These are phyloP conservation scores for Pythium rhizo-oryzae DNA, from an alignment of 352 stramenopile genomes.

Conservation along the genomic window DNA sequence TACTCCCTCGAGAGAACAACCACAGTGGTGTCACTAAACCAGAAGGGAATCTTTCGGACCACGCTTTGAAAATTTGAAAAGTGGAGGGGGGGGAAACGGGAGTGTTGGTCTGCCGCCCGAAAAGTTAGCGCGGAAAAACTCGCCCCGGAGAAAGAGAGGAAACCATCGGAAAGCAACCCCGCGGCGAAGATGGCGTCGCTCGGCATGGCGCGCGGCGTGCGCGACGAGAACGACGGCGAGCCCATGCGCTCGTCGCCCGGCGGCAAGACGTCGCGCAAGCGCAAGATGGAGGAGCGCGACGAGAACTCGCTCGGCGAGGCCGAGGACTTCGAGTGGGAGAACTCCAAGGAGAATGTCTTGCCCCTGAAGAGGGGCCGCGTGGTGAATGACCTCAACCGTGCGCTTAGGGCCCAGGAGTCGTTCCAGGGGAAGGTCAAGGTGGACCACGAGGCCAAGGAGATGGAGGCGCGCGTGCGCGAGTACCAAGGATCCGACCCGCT, in stretches of 20 bases:
- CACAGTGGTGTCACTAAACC: not conserved
- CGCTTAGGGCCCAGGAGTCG: conserved; percentile 61
- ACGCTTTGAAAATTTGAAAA: conserved; percentile 21
- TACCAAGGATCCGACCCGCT: conserved; percentile 75
- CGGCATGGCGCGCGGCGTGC: conserved; percentile 10
- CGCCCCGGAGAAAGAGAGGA: not conserved
- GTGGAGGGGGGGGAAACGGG: conserved; percentile 8
- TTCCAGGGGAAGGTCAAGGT: conserved; percentile 64
- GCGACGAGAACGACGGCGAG: conserved; percentile 31
- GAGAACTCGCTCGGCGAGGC: conserved; percentile 27
- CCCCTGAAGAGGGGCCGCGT: conserved; percentile 80
- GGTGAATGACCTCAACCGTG: conserved; percentile 77
- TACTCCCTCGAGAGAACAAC: conserved; percentile 13
- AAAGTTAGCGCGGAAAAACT: conserved; percentile 16
- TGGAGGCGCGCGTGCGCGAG: conserved; percentile 46
- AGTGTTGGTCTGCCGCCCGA: conserved; percentile 23
- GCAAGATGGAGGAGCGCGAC: conserved; percentile 41
- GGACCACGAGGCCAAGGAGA: conserved; percentile 52
- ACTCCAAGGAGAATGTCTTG: conserved; percentile 89
- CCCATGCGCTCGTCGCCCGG: conserved; percentile 20
- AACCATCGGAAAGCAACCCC: conserved; percentile 2
- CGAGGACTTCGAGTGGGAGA: conserved; percentile 79
- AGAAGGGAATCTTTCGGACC: not conserved
- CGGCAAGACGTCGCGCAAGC: conserved; percentile 31
- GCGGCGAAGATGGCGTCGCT: conserved; percentile 20